These are phyloP conservation scores for Colletotrichum siamense DNA, from an alignment of 2,329 filamentous ascomycete species.

Conservation along the genomic window DNA sequence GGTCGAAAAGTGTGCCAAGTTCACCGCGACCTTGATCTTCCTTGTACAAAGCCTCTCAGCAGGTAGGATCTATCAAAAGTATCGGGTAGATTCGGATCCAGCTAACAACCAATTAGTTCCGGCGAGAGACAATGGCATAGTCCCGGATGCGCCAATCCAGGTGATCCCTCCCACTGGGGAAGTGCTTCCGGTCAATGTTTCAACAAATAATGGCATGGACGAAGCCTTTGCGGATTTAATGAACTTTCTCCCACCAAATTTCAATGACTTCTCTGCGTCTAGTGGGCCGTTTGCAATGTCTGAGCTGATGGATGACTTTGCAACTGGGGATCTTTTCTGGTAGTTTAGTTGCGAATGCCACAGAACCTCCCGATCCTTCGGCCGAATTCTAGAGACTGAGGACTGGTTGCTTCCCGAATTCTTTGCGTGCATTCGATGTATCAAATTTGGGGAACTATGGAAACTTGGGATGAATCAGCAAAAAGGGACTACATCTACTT, in stretches of 20 bases:
- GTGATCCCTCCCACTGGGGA: not conserved
- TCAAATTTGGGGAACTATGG: fast-evolving
- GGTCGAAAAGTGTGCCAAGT: constrained; percentile 18
- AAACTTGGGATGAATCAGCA: not conserved
- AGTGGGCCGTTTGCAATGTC: not conserved
- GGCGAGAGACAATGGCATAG: not conserved
- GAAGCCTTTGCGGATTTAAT: not conserved
- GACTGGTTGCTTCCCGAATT: not conserved
- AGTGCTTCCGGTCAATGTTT: not conserved
- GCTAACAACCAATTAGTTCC: not conserved
- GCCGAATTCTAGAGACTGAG: not conserved
- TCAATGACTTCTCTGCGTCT: not conserved
- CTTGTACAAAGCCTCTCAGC: not conserved
- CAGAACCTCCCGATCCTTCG: not conserved
- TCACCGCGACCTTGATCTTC: constrained; percentile 2
- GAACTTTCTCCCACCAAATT: constrained; percentile 1
- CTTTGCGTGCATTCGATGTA: not conserved
- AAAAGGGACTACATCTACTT: not conserved
- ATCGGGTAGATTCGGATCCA: not conserved
- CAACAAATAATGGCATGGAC: not conserved
- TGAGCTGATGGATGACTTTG: constrained; percentile 9
- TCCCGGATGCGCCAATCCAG: not conserved
- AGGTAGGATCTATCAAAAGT: not conserved
- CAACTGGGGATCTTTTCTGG: constrained; percentile 13
- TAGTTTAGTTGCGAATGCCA: not conserved